Evolutionary conservation across 257 asterid species (phyloP).

Genomic region (Solanum sparsipilum): DNA sequence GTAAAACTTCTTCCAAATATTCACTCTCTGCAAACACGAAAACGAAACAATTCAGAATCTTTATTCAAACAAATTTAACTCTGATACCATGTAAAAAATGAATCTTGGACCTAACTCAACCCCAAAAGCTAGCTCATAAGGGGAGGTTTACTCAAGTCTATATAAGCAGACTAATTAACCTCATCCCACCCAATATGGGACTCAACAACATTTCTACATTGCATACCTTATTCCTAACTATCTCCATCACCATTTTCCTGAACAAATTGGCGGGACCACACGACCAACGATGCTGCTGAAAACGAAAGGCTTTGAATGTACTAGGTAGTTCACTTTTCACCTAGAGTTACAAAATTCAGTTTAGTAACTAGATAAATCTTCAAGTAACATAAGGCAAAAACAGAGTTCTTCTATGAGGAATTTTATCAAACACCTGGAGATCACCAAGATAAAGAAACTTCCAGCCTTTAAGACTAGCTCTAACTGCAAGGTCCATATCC

Average conservation of each 20-base stretch:
- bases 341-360: background rate
- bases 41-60: background rate
- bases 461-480: slow-evolving; percentile 72
- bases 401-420: background rate
- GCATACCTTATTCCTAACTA: slow-evolving; percentile 36
- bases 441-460: slow-evolving; percentile 55
- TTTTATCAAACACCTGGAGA: slow-evolving; percentile 24
- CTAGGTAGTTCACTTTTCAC: slow-evolving; percentile 67
- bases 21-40: slow-evolving; percentile 31
- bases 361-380: background rate
- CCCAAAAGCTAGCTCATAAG: background rate
- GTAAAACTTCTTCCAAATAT: slow-evolving; percentile 41
- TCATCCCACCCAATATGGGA: background rate
- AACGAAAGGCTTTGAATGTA: slow-evolving; percentile 57
- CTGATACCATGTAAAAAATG: no score
- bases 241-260: slow-evolving; percentile 47
- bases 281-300: slow-evolving; percentile 66
- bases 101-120: background rate
- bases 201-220: background rate
- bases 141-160: rapidly evolving
- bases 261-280: slow-evolving; percentile 59
- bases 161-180: background rate
- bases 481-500: slow-evolving; percentile 61
- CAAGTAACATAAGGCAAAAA: background rate
- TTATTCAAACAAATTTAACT: background rate